These are phyloP conservation scores for Nakazawaea wyomingensis DNA, from an alignment of 805 yeast species.

Conservation along the genomic window DNA sequence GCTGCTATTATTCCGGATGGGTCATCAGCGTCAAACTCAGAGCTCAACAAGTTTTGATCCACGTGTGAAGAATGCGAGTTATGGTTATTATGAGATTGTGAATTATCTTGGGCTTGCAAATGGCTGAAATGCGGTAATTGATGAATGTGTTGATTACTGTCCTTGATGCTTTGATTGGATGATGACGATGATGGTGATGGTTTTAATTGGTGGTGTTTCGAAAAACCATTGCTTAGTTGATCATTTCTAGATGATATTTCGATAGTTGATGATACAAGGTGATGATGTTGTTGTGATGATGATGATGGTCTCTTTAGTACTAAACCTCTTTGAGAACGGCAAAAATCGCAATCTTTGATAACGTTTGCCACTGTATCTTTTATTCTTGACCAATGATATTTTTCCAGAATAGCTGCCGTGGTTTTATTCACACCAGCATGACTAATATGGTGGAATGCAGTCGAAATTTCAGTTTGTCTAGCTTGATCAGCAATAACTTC, in stretches of 20 bases:
- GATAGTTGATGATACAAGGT: conserved; percentile 3
- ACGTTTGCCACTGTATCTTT: conserved; percentile 83
- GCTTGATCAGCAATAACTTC: conserved; percentile 80
- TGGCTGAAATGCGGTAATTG: conserved; percentile 15
- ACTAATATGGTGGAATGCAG: conserved; percentile 57
- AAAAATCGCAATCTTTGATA: conserved; percentile 68
- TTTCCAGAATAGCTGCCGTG: conserved; percentile 69
- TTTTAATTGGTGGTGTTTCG: background rate
- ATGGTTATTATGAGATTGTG: conserved; percentile 14
- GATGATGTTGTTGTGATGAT: no score
- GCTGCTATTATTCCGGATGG: conserved; percentile 49
- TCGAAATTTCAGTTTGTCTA: conserved; percentile 69
- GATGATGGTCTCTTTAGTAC: conserved; percentile 18
- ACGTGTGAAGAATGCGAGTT: conserved; percentile 23
- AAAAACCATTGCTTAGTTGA: conserved; percentile 4
- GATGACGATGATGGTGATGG: background rate
- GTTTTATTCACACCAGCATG: conserved; percentile 91
- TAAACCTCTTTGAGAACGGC: conserved; percentile 44
- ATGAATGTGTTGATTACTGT: conserved; percentile 2
- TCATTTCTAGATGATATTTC: conserved; percentile 12
- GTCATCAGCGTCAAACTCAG: conserved; percentile 35
- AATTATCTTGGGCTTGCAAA: conserved; percentile 12
- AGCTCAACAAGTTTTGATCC: conserved; percentile 21
- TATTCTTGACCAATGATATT: conserved; percentile 87
- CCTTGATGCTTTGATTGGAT: background rate